Percentiles rank a stretch among this genome's conserved stretches.
phyloP scores from a whole-genome alignment of 352 stramenopile genomes.

The Globisporangium cylindrosporum region DNA sequence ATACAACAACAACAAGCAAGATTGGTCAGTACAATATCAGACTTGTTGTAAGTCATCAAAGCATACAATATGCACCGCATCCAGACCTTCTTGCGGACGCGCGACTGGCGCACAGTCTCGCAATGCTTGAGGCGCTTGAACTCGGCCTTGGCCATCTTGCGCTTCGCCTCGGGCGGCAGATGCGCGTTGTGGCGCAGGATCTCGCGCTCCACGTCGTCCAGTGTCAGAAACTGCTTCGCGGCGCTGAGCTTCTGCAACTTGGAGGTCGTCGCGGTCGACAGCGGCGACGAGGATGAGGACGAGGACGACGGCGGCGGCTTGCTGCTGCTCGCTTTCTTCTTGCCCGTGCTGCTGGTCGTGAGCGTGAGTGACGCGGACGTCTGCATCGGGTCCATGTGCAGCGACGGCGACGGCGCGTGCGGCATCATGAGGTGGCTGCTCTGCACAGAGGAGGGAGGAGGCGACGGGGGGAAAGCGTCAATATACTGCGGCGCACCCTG shows the following conservation, averaged over 20 bases:
- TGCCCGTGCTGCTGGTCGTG: not conserved
- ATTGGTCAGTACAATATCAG: not conserved
- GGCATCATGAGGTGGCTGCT: slow-evolving; percentile 23
- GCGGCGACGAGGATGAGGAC: not conserved
- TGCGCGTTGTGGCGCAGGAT: slow-evolving; percentile 40
- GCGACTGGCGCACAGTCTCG: slow-evolving; percentile 75
- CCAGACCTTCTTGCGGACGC: slow-evolving; percentile 65
- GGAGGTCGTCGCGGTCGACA: slow-evolving; percentile 4
- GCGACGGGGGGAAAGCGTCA: slow-evolving; percentile 31
- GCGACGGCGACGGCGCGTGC: slow-evolving; percentile 37
- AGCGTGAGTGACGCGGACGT: slow-evolving; percentile 7
- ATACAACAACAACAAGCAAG: not conserved
- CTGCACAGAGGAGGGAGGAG: slow-evolving; percentile 20
- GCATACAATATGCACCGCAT: not conserved
- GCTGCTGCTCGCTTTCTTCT: not conserved
- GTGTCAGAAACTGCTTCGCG: slow-evolving; percentile 38
- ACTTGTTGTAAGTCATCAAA: not conserved
- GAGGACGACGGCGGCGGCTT: not conserved
- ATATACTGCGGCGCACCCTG: not conserved
- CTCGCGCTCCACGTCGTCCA: slow-evolving; percentile 61
- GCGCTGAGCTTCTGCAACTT: slow-evolving; percentile 9
- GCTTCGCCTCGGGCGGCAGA: slow-evolving; percentile 39
- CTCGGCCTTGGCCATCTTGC: slow-evolving; percentile 62
- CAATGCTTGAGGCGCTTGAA: slow-evolving; percentile 76
- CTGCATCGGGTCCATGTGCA: slow-evolving; percentile 24